These are phyloP conservation scores for Beta vulgaris DNA, from an alignment of 148 eudicot genomes.

Conservation along the genomic window DNA sequence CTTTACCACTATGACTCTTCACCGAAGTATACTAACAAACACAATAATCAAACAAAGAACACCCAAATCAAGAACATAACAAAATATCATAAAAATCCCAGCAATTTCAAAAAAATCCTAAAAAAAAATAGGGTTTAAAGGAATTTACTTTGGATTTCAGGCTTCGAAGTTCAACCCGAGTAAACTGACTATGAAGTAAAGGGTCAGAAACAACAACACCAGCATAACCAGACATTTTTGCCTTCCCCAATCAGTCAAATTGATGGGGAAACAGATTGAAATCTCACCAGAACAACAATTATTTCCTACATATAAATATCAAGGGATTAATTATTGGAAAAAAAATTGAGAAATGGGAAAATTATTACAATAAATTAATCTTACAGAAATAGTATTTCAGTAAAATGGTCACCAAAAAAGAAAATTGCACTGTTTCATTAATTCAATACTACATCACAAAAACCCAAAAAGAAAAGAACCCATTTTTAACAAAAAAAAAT, in stretches of 20 bases:
- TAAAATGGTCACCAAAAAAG: neutral
- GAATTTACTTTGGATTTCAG: conserved; percentile 26
- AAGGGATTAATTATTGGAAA: neutral
- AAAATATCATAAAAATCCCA: too few species aligned
- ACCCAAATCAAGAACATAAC: neutral
- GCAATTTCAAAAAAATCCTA: neutral
- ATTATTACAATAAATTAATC: too few species aligned
- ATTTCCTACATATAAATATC: neutral
- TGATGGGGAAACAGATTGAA: too few species aligned
- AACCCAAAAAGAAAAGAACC: neutral
- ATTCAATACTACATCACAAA: neutral
- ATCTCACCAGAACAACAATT: neutral
- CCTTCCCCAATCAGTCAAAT: too few species aligned
- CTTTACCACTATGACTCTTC: too few species aligned
- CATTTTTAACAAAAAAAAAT: too few species aligned
- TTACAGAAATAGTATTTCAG: too few species aligned
- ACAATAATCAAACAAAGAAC: conserved; percentile 18
- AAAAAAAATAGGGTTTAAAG: neutral
- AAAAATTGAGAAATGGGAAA: neutral
- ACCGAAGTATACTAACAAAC: too few species aligned
- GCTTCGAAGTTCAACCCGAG: conserved; percentile 34
- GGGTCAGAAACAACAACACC: conserved; percentile 36
- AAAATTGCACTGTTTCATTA: conserved; percentile 18
- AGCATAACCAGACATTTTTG: too few species aligned
- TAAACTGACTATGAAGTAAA: conserved; percentile 30